Base-by-base conservation (phyloP, 768 basidiomycete species). In the Suillus lakei region DNA sequence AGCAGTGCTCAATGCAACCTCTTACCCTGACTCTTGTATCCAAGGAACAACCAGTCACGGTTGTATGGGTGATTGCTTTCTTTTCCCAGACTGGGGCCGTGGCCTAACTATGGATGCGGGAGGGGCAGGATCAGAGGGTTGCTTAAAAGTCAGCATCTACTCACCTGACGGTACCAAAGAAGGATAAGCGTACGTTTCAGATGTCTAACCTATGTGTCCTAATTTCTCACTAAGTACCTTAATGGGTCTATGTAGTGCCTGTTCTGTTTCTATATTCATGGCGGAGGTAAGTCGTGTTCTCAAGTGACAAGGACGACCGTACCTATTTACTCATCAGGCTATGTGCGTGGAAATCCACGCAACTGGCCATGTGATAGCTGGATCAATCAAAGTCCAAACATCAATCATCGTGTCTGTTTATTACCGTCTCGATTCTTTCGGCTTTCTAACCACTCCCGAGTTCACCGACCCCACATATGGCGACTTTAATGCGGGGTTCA, bases 291-390 rank as follows among this genome's bases (percentile, higher is more conserved):
- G 26, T 10, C 10, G 0, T 38, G 23, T 51, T 5, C 60, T 43
- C 36, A 26, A 26, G n/a, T 12, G 15, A 50, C 48, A 50, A 56
- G 62, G 53, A 60, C 34, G 28, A 7, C 60, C n/a, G 9, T 51
- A 38, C 23, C 34, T 56, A 34, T 38, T 56, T 56, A 15, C 32
- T 53, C 18, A 12, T 44, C 28, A 86, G 86, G 84, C n/a, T 89
- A 87, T 66, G 72, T 84, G 28, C 86, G 71, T 67, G 87, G 89
- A 5, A 90, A 89, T 71, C 88, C 87, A 1, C 79, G 78, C 1
- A 87, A 85, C 72, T 91, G 86, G 86, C 88, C 88, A 2, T 90
- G 88, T 70, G 84, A 89, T 68, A 78, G 82, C 68, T 90, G 88
- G 88, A 77, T 91, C 61, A 77, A 88, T 51, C 88, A 89, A 69